Evolutionary conservation across 345 rosid genomes (phyloP).

Genomic region (Syzygium grande): DNA sequence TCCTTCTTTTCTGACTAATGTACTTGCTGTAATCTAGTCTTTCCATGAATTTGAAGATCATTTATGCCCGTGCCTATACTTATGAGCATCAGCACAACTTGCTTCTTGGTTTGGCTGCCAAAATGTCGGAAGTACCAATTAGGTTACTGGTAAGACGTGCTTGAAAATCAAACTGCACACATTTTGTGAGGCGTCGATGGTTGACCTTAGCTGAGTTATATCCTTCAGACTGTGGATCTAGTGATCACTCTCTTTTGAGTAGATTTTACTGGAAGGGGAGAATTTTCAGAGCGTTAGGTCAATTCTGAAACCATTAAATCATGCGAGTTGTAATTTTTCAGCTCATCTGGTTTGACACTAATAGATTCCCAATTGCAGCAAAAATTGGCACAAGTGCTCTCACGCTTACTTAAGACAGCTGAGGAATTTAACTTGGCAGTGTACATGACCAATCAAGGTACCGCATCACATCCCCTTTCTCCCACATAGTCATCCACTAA

Average conservation of each 20-base stretch:
- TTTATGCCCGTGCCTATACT: neutral
- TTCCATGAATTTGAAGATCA: neutral
- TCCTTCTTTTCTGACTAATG: neutral
- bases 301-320: neutral
- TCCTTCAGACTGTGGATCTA: conserved; percentile 66
- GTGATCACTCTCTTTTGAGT: conserved; percentile 83
- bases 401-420: conserved; percentile 68
- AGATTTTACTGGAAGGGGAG: conserved; percentile 93
- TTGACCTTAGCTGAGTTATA: neutral
- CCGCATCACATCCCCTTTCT: too few relatives aligned
- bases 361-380: conserved; percentile 37
- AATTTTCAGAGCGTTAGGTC: neutral
- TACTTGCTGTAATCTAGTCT: neutral
- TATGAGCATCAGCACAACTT: neutral
- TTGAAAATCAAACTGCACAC: neutral
- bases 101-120: neutral
- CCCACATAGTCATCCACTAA: too few relatives aligned
- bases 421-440: conserved; percentile 94
- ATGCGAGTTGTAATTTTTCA: neutral
- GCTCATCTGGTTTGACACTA: neutral
- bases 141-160: neutral
- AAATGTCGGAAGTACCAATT: neutral
- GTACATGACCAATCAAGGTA: conserved; percentile 95
- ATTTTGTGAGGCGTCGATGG: neutral
- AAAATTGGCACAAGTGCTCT: conserved; percentile 93